phyloP scores from a whole-genome alignment of 2,329 filamentous ascomycete genomes.

The Penicillium verrucosum region DNA sequence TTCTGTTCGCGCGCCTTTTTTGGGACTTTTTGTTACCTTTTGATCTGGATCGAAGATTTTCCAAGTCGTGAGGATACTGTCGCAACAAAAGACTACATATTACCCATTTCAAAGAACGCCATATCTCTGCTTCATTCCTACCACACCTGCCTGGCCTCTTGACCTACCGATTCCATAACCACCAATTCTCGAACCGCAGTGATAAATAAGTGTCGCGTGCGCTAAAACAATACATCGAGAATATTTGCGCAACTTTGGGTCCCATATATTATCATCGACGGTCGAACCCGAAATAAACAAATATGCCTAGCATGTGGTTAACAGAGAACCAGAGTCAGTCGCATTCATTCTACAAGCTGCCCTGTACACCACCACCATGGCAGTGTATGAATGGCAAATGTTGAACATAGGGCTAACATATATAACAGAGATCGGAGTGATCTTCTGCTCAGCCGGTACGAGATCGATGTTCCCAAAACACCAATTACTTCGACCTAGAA shows the following conservation, averaged over 20 bases:
- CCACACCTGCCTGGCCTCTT: neutral
- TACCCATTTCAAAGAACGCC: neutral
- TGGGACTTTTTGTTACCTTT: neutral
- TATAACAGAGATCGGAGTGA: conserved; percentile 83
- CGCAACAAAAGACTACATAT: neutral
- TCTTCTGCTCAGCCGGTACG: conserved; percentile 96
- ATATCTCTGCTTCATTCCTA: neutral
- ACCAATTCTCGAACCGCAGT: neutral
- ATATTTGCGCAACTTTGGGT: neutral
- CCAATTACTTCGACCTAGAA: conserved; percentile 10
- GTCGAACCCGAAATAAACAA: conserved; percentile 25
- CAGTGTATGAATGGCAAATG: neutral
- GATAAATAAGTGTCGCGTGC: neutral
- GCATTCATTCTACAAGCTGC: neutral
- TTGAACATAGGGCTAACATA: conserved; percentile 18
- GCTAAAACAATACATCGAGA: neutral
- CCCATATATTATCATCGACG: neutral
- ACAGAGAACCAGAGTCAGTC: conserved; percentile 88
- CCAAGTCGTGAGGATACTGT: too few relatives aligned
- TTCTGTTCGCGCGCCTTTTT: conserved; percentile 3
- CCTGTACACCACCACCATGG: neutral
- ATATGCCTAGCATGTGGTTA: conserved; percentile 91
- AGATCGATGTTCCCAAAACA: neutral
- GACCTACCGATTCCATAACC: neutral
- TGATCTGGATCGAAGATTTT: neutral